Conservation (phyloP, 208 protist genomes). For the Acanthamoeba triangularis region DNA sequence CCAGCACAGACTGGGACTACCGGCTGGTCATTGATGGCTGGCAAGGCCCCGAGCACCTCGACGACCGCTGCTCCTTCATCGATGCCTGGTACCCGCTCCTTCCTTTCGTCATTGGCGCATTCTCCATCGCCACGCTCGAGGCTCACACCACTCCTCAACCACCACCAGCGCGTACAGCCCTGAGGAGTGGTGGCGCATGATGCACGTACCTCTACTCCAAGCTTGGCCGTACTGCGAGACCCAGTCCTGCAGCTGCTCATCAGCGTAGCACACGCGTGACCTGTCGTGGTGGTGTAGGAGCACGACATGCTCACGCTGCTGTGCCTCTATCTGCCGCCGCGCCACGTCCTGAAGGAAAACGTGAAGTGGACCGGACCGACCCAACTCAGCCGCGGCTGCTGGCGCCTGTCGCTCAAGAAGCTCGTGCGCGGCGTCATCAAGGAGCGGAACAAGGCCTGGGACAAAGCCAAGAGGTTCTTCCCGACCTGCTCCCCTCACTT, state of each 20-base stretch:
- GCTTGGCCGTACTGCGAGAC: too few species aligned
- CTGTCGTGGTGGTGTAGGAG: background rate
- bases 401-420: background rate
- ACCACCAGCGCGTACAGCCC: background rate
- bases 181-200: background rate
- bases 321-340: background rate
- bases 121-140: too few species aligned
- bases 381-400: background rate
- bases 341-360: background rate
- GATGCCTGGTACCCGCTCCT: background rate
- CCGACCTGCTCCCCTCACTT: too few species aligned
- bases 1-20: background rate
- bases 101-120: too few species aligned
- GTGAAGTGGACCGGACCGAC: background rate
- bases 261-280: background rate
- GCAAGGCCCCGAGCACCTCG: background rate
- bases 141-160: too few species aligned
- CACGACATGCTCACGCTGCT: constrained; percentile 12
- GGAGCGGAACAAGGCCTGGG: background rate
- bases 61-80: constrained; percentile 1
- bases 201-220: background rate
- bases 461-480: constrained; percentile 3
- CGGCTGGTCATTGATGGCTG: background rate
- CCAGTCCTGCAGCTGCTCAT: background rate
- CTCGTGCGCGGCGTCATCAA: background rate